Conservation (phyloP, 257 asterid species). For the Thymus mandschuricus region DNA sequence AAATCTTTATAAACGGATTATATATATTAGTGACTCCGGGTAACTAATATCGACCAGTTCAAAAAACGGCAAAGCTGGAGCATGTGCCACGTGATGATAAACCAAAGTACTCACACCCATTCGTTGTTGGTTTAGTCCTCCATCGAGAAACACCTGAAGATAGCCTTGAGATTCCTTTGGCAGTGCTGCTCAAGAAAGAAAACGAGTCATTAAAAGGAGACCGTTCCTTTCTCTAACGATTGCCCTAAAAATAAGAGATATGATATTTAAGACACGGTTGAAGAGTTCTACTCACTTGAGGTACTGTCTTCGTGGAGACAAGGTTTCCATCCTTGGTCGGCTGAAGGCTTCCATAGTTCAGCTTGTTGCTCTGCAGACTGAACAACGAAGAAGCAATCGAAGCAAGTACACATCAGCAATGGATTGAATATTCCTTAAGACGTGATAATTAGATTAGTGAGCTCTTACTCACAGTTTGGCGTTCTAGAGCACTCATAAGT, state of each 20-base stretch:
- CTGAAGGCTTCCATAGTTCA: slow-evolving; percentile 75
- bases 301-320: slow-evolving; percentile 37
- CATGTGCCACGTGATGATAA: slow-evolving; percentile 11
- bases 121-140: slow-evolving; percentile 97
- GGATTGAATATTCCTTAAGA: neutral
- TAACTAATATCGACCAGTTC: slow-evolving; percentile 3
- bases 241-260: neutral
- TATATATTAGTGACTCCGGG: slow-evolving; percentile 27
- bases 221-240: neutral
- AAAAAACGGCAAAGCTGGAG: neutral
- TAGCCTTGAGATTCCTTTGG: slow-evolving; percentile 80
- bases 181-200: slow-evolving; percentile 45
- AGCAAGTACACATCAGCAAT: neutral
- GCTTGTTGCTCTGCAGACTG: slow-evolving; percentile 59
- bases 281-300: slow-evolving; percentile 51
- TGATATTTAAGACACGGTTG: neutral
- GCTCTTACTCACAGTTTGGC: slow-evolving; percentile 75
- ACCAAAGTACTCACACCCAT: slow-evolving; percentile 75
- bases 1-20: slow-evolving; percentile 54
- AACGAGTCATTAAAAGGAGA: neutral
- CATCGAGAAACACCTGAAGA: slow-evolving; percentile 93
- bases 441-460: slow-evolving; percentile 18
- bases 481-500: slow-evolving; percentile 66
- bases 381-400: slow-evolving; percentile 21
- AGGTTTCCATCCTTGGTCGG: slow-evolving; percentile 74